These are phyloP conservation scores for Fusarium sp. DNA, from an alignment of 2,329 filamentous ascomycete genomes.

Conservation along the genomic window DNA sequence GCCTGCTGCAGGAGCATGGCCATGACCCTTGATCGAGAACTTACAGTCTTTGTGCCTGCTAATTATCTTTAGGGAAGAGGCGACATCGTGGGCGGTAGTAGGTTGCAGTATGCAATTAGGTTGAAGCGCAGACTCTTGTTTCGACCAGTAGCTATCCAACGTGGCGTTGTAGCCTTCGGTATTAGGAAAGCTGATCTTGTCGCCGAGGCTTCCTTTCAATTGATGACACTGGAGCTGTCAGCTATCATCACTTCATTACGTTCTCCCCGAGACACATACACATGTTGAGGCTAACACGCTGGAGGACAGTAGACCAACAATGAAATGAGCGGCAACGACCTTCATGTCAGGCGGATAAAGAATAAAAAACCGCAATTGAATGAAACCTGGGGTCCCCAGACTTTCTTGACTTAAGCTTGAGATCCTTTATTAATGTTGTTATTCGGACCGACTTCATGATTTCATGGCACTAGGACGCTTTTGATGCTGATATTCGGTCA, in stretches of 20 bases:
- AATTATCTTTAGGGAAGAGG: background rate
- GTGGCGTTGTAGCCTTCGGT: background rate
- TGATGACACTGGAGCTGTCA: background rate
- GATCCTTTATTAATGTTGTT: background rate
- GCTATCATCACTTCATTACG: no score
- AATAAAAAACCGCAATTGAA: no score
- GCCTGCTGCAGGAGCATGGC: conserved; percentile 2
- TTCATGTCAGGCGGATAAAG: no score
- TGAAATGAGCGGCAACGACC: no score
- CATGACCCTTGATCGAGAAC: background rate
- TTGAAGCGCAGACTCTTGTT: background rate
- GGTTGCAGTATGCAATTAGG: background rate
- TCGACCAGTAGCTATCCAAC: background rate
- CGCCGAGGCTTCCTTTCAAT: background rate
- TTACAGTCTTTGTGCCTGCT: background rate
- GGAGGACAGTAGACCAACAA: background rate
- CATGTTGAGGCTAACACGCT: background rate
- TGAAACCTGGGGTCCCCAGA: background rate
- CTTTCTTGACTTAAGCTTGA: background rate
- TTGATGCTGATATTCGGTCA: background rate
- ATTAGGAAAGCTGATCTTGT: background rate
- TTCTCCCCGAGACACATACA: background rate
- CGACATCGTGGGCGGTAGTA: background rate
- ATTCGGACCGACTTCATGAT: background rate
- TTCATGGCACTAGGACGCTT: background rate